phyloP scores from a whole-genome alignment of 1,284 basidiomycete species.

The Cryptococcus sp. region DNA sequence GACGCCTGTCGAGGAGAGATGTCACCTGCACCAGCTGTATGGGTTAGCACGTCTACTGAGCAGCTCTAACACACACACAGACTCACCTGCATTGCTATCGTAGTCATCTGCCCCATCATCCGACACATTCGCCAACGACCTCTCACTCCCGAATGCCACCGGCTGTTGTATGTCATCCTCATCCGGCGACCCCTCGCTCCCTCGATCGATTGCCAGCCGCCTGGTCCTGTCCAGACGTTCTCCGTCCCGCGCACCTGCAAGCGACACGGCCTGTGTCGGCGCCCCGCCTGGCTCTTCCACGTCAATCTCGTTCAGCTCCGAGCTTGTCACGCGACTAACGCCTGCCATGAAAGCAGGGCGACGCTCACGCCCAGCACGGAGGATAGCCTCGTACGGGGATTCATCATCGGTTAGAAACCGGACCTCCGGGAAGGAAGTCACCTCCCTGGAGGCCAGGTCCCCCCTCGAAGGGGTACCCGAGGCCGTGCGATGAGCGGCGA shows the following conservation, averaged over 20 bases:
- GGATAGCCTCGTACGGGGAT: neutral
- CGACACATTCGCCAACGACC: slow-evolving; percentile 8
- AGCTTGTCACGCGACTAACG: too few species aligned
- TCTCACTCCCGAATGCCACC: neutral
- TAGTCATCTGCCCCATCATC: neutral
- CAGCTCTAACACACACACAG: neutral
- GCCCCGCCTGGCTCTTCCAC: slow-evolving; percentile 2
- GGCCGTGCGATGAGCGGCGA: neutral
- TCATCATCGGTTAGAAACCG: neutral
- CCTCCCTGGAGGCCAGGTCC: neutral
- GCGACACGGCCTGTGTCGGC: slow-evolving; percentile 11
- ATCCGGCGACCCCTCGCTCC: slow-evolving; percentile 3
- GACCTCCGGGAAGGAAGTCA: neutral
- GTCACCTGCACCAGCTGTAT: neutral
- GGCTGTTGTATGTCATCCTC: neutral
- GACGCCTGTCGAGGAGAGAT: neutral
- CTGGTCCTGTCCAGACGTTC: slow-evolving; percentile 10
- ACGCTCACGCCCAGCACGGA: too few species aligned
- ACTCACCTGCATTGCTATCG: neutral
- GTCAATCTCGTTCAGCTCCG: neutral
- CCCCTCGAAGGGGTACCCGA: neutral
- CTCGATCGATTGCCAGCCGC: slow-evolving; percentile 4
- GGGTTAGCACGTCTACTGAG: too few species aligned
- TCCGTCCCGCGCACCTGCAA: slow-evolving; percentile 4
- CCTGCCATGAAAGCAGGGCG: too few species aligned